Base-by-base conservation (phyloP, 2,329 filamentous ascomycete genomes). In the Rhinocladiella mackenziei region DNA sequence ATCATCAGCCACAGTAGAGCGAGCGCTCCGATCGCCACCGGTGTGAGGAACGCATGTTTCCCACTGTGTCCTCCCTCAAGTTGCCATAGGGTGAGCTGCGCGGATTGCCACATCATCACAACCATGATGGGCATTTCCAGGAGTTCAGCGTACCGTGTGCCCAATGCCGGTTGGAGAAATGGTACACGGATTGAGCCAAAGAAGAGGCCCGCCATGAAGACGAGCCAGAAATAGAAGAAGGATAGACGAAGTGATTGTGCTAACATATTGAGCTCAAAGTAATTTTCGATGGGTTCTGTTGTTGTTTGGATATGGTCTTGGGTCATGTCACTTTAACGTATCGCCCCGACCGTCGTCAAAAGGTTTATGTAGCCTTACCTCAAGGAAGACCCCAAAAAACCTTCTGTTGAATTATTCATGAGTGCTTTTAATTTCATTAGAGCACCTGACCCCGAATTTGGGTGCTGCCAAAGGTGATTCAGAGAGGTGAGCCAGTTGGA, bases 61-160 rank as follows among this genome's bases (percentile, higher is more conserved):
- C 10, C 31, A 17, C n/a, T 19, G 10, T 6, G 13, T 2, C 14
- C 29, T 11, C 17, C 28, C 26, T 42, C 38, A 3, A 47, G 38
- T 15, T 41, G 31, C 44, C 44, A 47, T 18, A 45, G 28, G 2
- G 42, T 42, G 26, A 50, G n/a, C 20, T 45, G 42, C 19, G 47
- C 47, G 7, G 47, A 31, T 8, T 50, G 37, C 47, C 47, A 50
- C 13, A 45, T 45, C 14, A 45, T 23, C 10, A 45, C 22, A 13
- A 50, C 11, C 42, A 50, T 43, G 26, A 50, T 29, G 7, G 47
- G 47, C 33, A 38, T 34, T 29, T 45, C 42, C 10, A 50, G 22
- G 9, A 50, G 29, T 13, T 45, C 42, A 17, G 43, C 47, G 22
- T 41, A 40, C 11, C 40, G 46, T 11, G 45, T 35, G 11, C 40